These are phyloP conservation scores for Moricandia moricandioides DNA, from an alignment of 345 rosid species.

Conservation along the genomic window DNA sequence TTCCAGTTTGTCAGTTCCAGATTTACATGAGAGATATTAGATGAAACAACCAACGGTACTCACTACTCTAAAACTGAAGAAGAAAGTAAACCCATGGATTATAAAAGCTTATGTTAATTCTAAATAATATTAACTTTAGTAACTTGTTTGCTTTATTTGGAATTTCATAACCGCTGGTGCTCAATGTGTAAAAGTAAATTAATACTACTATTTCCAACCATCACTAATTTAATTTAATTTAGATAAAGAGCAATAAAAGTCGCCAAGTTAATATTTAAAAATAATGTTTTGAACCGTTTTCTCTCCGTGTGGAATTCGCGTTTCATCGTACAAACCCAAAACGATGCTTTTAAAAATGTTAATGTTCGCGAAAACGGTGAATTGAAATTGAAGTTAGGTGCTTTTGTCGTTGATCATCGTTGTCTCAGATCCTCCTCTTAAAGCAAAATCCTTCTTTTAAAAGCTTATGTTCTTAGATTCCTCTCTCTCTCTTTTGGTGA, in stretches of 20 bases:
- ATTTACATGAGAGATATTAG: slow-evolving; percentile 15
- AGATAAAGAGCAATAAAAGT: not conserved
- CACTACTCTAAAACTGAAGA: not conserved
- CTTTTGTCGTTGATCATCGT: slow-evolving; percentile 6
- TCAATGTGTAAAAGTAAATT: no score
- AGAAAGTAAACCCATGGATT: not conserved
- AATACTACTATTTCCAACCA: no score
- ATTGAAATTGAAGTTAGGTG: slow-evolving; percentile 5
- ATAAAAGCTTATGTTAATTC: not conserved
- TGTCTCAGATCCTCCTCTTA: slow-evolving; percentile 24
- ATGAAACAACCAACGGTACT: not conserved
- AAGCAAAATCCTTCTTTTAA: not conserved
- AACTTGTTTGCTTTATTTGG: not conserved
- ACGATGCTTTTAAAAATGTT: slow-evolving; percentile 1
- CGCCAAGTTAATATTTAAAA: not conserved
- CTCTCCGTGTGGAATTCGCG: slow-evolving; percentile 62
- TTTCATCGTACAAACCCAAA: slow-evolving; percentile 31
- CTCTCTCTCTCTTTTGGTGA: not conserved
- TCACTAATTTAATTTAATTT: no score
- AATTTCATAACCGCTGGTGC: no score
- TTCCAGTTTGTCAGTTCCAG: slow-evolving; percentile 26
- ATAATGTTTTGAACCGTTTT: slow-evolving; percentile 43
- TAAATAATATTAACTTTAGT: not conserved
- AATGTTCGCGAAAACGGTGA: slow-evolving; percentile 15
- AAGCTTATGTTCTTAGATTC: slow-evolving; percentile 11